Evolutionary conservation across 83 land plant genomes (phyloP).

Genomic region (Diphasiastrum complanatum): DNA sequence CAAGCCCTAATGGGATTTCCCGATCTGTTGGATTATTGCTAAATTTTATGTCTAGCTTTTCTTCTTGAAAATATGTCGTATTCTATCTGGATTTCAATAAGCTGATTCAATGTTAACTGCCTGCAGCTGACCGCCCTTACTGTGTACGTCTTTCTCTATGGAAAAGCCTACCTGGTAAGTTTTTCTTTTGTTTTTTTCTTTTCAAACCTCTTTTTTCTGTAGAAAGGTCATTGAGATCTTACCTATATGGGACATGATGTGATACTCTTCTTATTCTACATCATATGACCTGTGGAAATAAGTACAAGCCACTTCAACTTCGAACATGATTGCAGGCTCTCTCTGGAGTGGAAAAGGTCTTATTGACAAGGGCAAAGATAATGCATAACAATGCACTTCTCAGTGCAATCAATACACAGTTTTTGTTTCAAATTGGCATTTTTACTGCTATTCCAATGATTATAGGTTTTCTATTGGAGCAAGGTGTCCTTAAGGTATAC

Average conservation of each 20-base stretch:
- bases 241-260: too few relatives aligned
- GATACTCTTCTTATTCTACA: too few relatives aligned
- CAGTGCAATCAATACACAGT: conserved; percentile 33
- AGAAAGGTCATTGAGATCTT: too few relatives aligned
- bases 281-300: too few relatives aligned
- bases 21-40: too few relatives aligned
- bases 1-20: neutral
- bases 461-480: conserved; percentile 28
- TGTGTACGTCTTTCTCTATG: conserved; percentile 36
- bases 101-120: neutral
- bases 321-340: conserved; percentile 18
- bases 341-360: conserved; percentile 26
- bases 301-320: too few relatives aligned
- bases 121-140: conserved; percentile 34
- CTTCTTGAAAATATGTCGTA: too few relatives aligned
- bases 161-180: conserved; percentile 36
- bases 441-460: conserved; percentile 41
- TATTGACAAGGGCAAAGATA: conserved; percentile 16
- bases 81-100: conserved; percentile 9
- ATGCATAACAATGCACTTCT: conserved; percentile 24
- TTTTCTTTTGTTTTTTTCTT: too few relatives aligned
- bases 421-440: conserved; percentile 36
- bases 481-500: conserved; percentile 30
- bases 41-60: too few relatives aligned
- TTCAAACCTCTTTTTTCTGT: neutral